Evolutionary conservation across 306 rosid species (phyloP), one percentile per base, ranked within the genome.

Genomic region (Citrullus colocynthis): DNA sequence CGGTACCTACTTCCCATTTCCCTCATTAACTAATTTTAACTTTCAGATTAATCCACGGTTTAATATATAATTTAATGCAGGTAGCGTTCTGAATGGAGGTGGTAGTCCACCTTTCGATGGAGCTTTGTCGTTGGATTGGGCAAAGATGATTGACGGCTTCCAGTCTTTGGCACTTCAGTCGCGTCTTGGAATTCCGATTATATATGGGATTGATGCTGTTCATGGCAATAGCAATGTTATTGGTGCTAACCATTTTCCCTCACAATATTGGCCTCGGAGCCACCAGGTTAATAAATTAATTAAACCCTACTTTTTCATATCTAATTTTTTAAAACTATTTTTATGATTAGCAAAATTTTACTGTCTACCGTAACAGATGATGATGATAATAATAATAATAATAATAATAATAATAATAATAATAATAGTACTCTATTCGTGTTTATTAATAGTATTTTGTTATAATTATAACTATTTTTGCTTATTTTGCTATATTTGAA

Each of bases 191-290:
- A 87, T 93, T 71, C 97, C 97, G 7, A 79, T 90, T 42, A 82
- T 93, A 39, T 93, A 90, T 78, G 96, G 92, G 58, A 78, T 82
- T 66, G 98, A 89, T 75, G 93, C 92, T 32, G 88, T 90, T 81
- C 96, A 93, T 87, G 97, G 97, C 28, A 82, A 88, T 80, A 85
- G 74, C 58, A 84, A 58, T 80, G 89, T 85, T 57, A 84, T 83
- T 63, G 88, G 88, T 5, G 92, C 97, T 37, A 93, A 93, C 97
- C 1, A 85, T 89, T 42, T 93, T 90, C 51, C 97, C 94, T 80
- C 96, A 90, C 83, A 93, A 93, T 59, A 76, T 89, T 84, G 92
- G 92, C 17, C 90, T 90, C 32, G 92, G 97, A 59, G 96, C 93
- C 42, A 88, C 92, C 82, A 85, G 97, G 96, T 89, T 84, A 70